These are phyloP conservation scores for Tetracladium marchalianum DNA, from an alignment of 495 filamentous ascomycete species.

Conservation along the genomic window DNA sequence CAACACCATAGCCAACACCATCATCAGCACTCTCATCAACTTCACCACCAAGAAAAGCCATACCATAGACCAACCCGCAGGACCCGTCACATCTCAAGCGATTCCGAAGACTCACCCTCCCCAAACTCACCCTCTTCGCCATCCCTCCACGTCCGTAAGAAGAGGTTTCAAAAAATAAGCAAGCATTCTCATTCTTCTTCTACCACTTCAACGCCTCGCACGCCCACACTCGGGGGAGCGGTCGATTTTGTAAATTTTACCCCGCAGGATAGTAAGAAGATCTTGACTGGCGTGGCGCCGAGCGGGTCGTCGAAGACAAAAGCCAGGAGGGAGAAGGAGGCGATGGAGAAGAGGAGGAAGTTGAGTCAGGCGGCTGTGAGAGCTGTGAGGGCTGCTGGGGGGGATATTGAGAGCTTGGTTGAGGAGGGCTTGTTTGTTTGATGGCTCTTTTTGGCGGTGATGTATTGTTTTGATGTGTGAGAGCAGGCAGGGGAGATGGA, in stretches of 20 bases:
- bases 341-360: conserved; percentile 64
- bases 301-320: conserved; percentile 90
- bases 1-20: not conserved
- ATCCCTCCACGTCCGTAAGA: conserved; percentile 10
- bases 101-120: not conserved
- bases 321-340: conserved; percentile 78
- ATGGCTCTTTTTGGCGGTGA: not conserved
- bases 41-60: not conserved
- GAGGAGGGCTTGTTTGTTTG: conserved; percentile 24
- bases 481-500: too few species aligned
- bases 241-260: conserved; percentile 90
- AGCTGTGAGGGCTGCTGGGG: conserved; percentile 70
- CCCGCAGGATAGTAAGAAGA: conserved; percentile 64
- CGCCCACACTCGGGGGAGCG: conserved; percentile 19
- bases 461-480: too few species aligned
- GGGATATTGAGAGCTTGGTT: conserved; percentile 47
- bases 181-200: conserved; percentile 1
- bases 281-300: conserved; percentile 86
- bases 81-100: too few species aligned
- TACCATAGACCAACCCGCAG: not conserved
- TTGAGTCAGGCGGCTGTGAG: conserved; percentile 62
- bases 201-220: not conserved
- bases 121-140: not conserved
- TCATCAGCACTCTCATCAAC: conserved; percentile 1
- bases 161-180: not conserved